Evolutionary conservation across 202 grass and related monocot genomes (phyloP).

Genomic region (Musa balbisiana): DNA sequence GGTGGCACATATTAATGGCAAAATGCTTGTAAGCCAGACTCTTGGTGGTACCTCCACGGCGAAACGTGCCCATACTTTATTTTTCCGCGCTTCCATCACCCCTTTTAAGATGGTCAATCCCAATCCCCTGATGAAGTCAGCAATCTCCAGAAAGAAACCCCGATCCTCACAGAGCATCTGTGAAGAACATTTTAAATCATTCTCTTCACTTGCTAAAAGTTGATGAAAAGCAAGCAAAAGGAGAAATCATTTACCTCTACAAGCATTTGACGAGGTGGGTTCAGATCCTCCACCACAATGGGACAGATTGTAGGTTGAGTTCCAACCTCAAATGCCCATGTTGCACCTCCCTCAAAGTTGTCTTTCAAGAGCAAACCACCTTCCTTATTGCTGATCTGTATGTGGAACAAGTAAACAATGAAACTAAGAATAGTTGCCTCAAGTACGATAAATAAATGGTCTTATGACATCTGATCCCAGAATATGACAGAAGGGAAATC

Average conservation of each 20-base stretch:
- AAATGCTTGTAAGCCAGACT: neutral
- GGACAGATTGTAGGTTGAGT: conserved; percentile 79
- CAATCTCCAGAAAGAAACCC: conserved; percentile 95
- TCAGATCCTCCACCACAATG: conserved; percentile 89
- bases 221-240: conserved; percentile 3
- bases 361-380: conserved; percentile 84
- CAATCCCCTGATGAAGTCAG: conserved; percentile 80
- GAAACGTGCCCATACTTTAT: conserved; percentile 91
- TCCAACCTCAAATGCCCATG: conserved; percentile 95
- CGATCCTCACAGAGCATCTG: conserved; percentile 94
- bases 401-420: neutral
- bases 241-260: conserved; percentile 50
- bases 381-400: conserved; percentile 59
- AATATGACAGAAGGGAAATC: neutral
- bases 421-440: neutral
- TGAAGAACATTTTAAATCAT: conserved; percentile 24
- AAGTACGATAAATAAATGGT: neutral
- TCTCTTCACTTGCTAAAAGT: neutral
- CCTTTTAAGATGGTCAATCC: conserved; percentile 95
- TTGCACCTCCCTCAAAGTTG: conserved; percentile 83
- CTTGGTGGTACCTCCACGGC: conserved; percentile 61
- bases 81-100: conserved; percentile 84
- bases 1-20: too few species aligned
- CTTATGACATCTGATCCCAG: neutral
- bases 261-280: conserved; percentile 77